These are phyloP conservation scores for Aspergillus pseudoviridinutans DNA, from an alignment of 2,329 filamentous ascomycete species.

Conservation along the genomic window DNA sequence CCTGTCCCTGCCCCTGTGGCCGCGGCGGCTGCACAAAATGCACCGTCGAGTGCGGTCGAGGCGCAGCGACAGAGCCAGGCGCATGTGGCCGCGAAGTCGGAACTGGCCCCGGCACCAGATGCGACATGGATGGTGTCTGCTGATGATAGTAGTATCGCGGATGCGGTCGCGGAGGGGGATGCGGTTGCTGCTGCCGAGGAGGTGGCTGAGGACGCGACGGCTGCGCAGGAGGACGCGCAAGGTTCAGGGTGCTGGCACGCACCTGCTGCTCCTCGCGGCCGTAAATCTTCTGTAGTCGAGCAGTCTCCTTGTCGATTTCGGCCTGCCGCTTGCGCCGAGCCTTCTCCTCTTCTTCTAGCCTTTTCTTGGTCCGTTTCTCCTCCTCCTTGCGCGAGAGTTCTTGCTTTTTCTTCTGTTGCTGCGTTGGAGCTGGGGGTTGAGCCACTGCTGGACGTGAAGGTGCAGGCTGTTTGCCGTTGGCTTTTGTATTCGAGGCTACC, in stretches of 20 bases:
- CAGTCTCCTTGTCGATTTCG: conserved; percentile 72
- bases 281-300: conserved; percentile 60
- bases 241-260: conserved; percentile 17
- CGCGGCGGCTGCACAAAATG: conserved; percentile 13
- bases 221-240: conserved; percentile 11
- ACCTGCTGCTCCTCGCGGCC: conserved; percentile 42
- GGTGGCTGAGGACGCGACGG: conserved; percentile 18
- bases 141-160: conserved; percentile 14
- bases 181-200: conserved; percentile 16
- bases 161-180: conserved; percentile 8
- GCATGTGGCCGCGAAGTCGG: not conserved
- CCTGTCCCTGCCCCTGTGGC: conserved; percentile 11
- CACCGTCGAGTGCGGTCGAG: conserved; percentile 17
- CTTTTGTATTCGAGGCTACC: not conserved
- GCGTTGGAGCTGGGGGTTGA: conserved; percentile 9
- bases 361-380: conserved; percentile 49
- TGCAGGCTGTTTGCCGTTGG: conserved; percentile 3
- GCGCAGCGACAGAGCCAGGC: not conserved
- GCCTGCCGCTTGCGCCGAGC: conserved; percentile 45
- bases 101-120: conserved; percentile 3
- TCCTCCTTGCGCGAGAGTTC: conserved; percentile 47
- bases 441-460: conserved; percentile 4
- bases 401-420: conserved; percentile 28
- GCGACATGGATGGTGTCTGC: conserved; percentile 6
- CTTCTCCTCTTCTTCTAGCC: conserved; percentile 52